Evolutionary conservation across 352 stramenopile species (phyloP).

Genomic region (Phytopythium oedochilum): DNA sequence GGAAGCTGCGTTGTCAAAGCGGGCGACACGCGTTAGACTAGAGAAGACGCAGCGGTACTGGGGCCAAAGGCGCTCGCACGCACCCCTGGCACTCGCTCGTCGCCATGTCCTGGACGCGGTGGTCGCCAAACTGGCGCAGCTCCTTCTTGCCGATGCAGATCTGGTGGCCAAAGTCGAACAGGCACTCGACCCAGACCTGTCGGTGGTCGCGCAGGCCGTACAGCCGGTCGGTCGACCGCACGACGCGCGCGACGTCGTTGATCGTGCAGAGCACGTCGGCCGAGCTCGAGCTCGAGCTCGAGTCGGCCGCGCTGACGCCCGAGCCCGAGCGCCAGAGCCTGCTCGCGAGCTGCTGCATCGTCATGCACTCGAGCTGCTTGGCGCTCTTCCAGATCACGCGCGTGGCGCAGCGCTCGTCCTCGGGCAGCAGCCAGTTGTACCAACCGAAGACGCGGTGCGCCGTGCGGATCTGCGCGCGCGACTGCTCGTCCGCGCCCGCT

Average conservation of each 20-base stretch:
- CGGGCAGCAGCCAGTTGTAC: slow-evolving; percentile 31
- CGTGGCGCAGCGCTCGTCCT: slow-evolving; percentile 13
- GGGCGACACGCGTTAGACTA: neutral
- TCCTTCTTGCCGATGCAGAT: slow-evolving; percentile 41
- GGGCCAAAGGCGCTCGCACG: neutral
- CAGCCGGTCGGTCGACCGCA: slow-evolving; percentile 18
- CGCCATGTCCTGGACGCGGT: slow-evolving; percentile 15
- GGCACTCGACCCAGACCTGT: slow-evolving; percentile 43
- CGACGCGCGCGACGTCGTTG: slow-evolving; percentile 22
- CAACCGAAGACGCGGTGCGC: slow-evolving; percentile 30
- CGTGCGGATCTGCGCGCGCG: slow-evolving; percentile 10
- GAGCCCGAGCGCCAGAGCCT: slow-evolving; percentile 20
- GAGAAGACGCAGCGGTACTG: neutral
- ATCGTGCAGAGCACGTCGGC: slow-evolving; percentile 29
- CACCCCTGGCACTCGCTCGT: slow-evolving; percentile 25
- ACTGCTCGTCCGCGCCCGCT: slow-evolving; percentile 1
- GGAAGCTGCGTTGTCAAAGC: slow-evolving; percentile 8
- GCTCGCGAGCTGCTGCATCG: slow-evolving; percentile 26
- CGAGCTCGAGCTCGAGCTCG: neutral
- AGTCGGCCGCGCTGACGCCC: neutral
- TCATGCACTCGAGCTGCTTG: slow-evolving; percentile 28
- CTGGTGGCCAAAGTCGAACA: slow-evolving; percentile 29
- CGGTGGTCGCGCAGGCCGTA: slow-evolving; percentile 10
- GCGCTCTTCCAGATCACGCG: slow-evolving; percentile 39
- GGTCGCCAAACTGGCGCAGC: slow-evolving; percentile 30